Conservation (phyloP, 805 yeast genomes). For the Pichia kluyveri region DNA sequence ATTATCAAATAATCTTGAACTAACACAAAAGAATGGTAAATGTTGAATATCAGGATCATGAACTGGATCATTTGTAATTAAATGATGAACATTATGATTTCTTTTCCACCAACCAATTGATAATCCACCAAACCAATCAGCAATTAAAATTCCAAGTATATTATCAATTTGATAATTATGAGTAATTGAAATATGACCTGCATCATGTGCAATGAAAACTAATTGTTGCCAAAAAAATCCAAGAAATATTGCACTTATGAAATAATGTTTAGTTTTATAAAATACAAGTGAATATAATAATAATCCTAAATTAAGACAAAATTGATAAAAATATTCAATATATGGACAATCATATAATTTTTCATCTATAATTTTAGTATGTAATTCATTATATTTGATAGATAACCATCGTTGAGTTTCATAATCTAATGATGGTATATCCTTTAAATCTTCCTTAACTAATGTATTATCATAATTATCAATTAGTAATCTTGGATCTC, state of each 20-base stretch:
- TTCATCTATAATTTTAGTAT: conserved; percentile 40
- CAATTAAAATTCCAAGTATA: conserved; percentile 60
- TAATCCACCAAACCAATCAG: conserved; percentile 79
- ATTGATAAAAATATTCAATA: conserved; percentile 62
- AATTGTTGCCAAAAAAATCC: conserved; percentile 87
- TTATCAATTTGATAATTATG: conserved; percentile 75
- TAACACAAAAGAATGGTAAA: conserved; percentile 83
- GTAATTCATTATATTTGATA: conserved; percentile 51
- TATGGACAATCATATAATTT: conserved; percentile 71
- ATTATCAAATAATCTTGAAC: conserved; percentile 55
- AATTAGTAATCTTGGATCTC: conserved; percentile 47
- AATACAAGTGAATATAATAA: conserved; percentile 42
- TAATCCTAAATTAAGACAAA: conserved; percentile 47
- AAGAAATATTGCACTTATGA: conserved; percentile 51
- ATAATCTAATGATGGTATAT: conserved; percentile 58
- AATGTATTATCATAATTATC: conserved; percentile 50
- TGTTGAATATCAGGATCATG: conserved; percentile 95
- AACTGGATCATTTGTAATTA: conserved; percentile 85
- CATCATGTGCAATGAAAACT: conserved; percentile 83
- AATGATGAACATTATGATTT: conserved; percentile 88
- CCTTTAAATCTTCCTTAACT: conserved; percentile 45
- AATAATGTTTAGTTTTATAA: conserved; percentile 36
- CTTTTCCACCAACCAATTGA: conserved; percentile 94
- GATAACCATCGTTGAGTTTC: conserved; percentile 54
- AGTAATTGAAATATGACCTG: conserved; percentile 78